These are phyloP conservation scores for Petunia hybrid DNA, from an alignment of 305 asterid genomes.

Conservation along the genomic window DNA sequence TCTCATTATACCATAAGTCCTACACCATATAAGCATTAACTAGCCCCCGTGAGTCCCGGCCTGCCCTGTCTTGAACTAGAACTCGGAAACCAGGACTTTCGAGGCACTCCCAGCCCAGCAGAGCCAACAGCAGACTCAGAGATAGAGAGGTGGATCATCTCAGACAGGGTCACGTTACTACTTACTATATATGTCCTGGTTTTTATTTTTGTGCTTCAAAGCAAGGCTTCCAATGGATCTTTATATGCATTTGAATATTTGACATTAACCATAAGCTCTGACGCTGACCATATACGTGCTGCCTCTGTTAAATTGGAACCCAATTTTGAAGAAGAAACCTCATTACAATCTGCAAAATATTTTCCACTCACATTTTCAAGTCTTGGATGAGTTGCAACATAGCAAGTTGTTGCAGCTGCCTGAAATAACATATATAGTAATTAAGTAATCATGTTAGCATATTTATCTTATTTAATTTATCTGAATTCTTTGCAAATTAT, in stretches of 20 bases:
- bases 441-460: background rate
- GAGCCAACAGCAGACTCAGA: no score
- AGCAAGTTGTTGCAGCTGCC: constrained; percentile 98
- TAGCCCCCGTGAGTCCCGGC: background rate
- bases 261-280: constrained; percentile 65
- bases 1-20: constrained; percentile 2
- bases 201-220: background rate
- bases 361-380: constrained; percentile 65
- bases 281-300: constrained; percentile 74
- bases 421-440: constrained; percentile 29
- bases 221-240: constrained; percentile 29
- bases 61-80: no score
- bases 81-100: no score
- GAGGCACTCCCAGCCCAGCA: no score
- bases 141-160: no score
- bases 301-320: constrained; percentile 67
- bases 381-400: constrained; percentile 78
- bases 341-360: constrained; percentile 87
- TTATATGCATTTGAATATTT: constrained; percentile 31
- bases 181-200: background rate
- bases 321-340: constrained; percentile 66
- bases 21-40: background rate
- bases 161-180: no score
- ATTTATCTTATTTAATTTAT: background rate
- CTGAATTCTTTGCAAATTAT: background rate